Evolutionary conservation across 768 basidiomycete genomes (phyloP), one percentile per base, ranked within the genome.

Genomic region (Fistulinella prunicolor): DNA sequence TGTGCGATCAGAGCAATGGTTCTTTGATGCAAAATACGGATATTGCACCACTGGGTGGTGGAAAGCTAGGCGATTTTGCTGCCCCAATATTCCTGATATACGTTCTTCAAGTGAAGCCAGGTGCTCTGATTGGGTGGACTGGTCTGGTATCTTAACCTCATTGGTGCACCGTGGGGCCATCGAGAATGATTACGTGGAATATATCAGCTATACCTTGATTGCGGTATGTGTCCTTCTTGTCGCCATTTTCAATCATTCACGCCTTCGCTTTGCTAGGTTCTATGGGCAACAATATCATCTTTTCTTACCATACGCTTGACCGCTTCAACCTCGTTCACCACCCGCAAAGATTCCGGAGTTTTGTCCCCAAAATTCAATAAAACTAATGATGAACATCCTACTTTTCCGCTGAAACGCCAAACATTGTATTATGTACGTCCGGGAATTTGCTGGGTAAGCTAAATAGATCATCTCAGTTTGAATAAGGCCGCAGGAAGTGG

Each of bases 21-120:
- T 98, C 9, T 99, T 97, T 59, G 92, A 95, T 66, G 62, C 86
- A 46, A 98, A 98, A 68, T 89, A 92, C 42, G 96, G 96, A 0
- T 90, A 89, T 63, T 99, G 95, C 66, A 58, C 59, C 2, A 66
- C 68, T 0, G 74, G 74, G 1, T 87, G 86, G 83, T 85, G 78
- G 72, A 85, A 79, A 56, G 82, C 91, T 1, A 83, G 79, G 54
- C 73, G 83, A 3, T 91, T 92, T 67, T 99, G 95, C 64, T 97
- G 94, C 64, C 79, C 82, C 13, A 53, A 52, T 22, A 29, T 66
- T 10, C 55, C 21, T 4, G 43, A 49, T 23, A 52, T 46, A 14
- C 38, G 23, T 44, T 47, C 16, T 24, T 50, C 47, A 29, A 41
- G 2, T 44, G 69, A 68, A 43, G 73, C 73, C 14, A 48, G 59